A percentile compares a stretch with the other conserved stretches of the same genome.
Evolutionary conservation across 2,329 filamentous ascomycete genomes (phyloP).

Genomic region (Microcyclospora tardicrescens): DNA sequence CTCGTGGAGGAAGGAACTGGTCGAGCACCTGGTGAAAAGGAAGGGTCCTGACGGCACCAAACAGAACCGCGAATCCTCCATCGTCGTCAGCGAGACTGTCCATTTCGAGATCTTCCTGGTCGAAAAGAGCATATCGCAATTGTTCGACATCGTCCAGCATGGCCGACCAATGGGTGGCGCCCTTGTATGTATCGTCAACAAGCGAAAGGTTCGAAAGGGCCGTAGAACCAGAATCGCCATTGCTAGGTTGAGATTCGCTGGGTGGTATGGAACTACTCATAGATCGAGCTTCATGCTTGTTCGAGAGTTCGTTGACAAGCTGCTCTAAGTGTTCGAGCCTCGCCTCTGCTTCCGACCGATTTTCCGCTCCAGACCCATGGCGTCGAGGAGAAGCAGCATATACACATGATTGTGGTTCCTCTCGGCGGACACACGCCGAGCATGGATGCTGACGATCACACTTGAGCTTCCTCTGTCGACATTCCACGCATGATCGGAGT

Average conservation of each 20-base stretch:
- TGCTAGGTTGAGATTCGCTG: no score
- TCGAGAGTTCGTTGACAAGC: neutral
- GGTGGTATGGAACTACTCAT: no score
- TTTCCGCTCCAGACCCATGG: no score
- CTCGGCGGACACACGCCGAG: neutral
- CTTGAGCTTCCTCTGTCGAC: neutral
- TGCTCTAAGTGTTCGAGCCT: neutral
- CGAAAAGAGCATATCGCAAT: conserved; percentile 5
- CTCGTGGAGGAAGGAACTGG: conserved; percentile 3
- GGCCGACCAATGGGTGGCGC: conserved; percentile 8
- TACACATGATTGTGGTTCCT: neutral
- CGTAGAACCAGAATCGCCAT: no score
- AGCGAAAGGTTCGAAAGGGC: no score
- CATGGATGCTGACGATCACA: neutral
- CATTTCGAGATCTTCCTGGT: conserved; percentile 1
- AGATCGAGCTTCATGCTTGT: no score
- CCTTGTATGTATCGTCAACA: conserved; percentile 2
- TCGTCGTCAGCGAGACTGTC: neutral
- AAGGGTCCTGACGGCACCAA: conserved; percentile 3
- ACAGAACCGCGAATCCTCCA: conserved; percentile 1
- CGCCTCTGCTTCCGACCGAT: no score
- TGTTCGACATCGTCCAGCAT: conserved; percentile 9
- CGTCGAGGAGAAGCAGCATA: neutral
- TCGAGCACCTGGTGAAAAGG: conserved; percentile 3
- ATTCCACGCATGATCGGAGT: no score